Evolutionary conservation across 78 protist genomes (phyloP).

Genomic region (Ministeria vibrans): DNA sequence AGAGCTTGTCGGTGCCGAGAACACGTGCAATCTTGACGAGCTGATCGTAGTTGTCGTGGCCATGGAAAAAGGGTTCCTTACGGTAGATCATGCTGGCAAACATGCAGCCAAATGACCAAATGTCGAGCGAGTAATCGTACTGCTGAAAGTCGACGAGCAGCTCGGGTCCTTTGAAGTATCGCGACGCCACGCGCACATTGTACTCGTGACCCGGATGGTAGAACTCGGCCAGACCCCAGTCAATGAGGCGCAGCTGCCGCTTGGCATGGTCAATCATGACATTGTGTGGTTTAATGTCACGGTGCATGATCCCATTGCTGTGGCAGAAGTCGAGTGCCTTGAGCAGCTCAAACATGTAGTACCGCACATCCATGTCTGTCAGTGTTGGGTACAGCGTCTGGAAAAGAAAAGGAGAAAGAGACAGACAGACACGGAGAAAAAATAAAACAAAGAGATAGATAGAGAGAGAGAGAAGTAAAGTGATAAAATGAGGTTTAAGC

Average conservation of each 20-base stretch:
- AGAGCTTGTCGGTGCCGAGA: conserved; percentile 93
- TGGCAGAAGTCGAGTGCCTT: conserved; percentile 92
- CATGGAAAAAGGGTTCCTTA: conserved; percentile 98
- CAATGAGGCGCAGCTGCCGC: conserved; percentile 86
- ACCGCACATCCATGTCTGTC: conserved; percentile 84
- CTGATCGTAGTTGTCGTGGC: conserved; percentile 97
- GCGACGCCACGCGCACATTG: conserved; percentile 99
- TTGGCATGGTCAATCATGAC: conserved; percentile 96
- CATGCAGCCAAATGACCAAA: conserved; percentile 98
- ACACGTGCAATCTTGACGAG: conserved; percentile 94
- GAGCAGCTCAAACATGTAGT: conserved; percentile 89
- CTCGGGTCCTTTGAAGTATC: conserved; percentile 97
- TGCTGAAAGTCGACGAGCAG: conserved; percentile 87
- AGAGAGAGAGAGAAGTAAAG: too few species aligned
- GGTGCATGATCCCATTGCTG: conserved; percentile 93
- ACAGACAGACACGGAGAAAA: too few species aligned
- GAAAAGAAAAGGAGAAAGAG: too few species aligned
- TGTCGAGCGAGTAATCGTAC: conserved; percentile 96
- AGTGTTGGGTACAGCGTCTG: conserved; percentile 90
- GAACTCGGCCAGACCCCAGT: conserved; percentile 99
- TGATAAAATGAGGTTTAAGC: background rate
- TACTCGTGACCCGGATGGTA: conserved; percentile 91
- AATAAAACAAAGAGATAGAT: too few species aligned
- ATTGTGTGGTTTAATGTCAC: conserved; percentile 91
- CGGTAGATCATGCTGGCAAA: conserved; percentile 96